phyloP scores from a whole-genome alignment of 1,139 yeast genomes.

The Nakaseomyces glabratus region DNA sequence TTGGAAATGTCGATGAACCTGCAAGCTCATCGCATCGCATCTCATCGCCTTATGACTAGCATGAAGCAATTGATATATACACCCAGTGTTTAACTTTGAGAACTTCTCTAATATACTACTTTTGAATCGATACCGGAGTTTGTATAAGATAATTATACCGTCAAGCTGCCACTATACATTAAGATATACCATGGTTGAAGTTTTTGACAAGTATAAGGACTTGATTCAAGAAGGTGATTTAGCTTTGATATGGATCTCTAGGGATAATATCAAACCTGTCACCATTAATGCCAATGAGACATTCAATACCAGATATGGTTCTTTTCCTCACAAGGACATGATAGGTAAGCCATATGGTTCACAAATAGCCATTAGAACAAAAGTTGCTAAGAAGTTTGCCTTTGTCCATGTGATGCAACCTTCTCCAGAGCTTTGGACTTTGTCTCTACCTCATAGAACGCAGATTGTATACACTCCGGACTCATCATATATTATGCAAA shows the following conservation, averaged over 20 bases:
- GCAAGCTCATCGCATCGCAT: too few relatives aligned
- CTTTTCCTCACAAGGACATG: constrained; percentile 74
- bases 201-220: constrained; percentile 21
- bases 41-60: too few relatives aligned
- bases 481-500: constrained; percentile 78
- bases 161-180: too few relatives aligned
- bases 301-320: constrained; percentile 81
- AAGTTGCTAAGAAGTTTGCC: constrained; percentile 52
- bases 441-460: constrained; percentile 91
- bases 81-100: too few relatives aligned
- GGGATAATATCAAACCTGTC: constrained; percentile 73
- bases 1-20: too few relatives aligned
- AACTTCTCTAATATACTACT: too few relatives aligned
- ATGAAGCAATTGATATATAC: too few relatives aligned
- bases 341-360: constrained; percentile 77
- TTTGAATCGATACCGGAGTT: too few relatives aligned
- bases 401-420: constrained; percentile 85
- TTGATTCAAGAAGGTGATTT: constrained; percentile 73
- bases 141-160: too few relatives aligned
- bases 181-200: too few relatives aligned
- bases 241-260: constrained; percentile 74
- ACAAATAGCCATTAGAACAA: constrained; percentile 65
- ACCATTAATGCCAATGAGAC: constrained; percentile 48
- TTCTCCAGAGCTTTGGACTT: constrained; percentile 91
- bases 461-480: constrained; percentile 97